Evolutionary conservation across 73 alveolate genomes (phyloP).

Genomic region (Paramecium tetraurelia): DNA sequence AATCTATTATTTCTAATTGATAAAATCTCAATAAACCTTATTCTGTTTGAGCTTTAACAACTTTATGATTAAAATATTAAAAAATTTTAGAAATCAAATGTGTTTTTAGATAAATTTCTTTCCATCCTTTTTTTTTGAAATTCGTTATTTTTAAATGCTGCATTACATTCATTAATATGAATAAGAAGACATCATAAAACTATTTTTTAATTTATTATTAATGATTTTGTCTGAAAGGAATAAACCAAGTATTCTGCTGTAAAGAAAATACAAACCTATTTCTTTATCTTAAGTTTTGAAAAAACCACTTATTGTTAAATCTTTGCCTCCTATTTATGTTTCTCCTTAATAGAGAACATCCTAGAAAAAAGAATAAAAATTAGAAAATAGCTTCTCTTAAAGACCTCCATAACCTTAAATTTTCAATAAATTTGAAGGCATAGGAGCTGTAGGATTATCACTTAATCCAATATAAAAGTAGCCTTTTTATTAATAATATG

Average conservation of each 20-base stretch:
- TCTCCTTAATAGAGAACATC: neutral
- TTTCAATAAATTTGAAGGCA: neutral
- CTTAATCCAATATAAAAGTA: neutral
- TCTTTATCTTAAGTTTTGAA: neutral
- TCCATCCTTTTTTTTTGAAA: neutral
- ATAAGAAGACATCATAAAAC: neutral
- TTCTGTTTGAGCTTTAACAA: too few relatives aligned
- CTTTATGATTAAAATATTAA: too few relatives aligned
- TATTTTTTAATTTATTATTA: neutral
- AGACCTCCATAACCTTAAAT: neutral
- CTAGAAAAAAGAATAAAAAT: neutral
- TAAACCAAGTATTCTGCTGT: neutral
- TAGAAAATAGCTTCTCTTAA: neutral
- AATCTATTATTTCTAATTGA: too few relatives aligned
- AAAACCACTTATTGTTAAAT: neutral
- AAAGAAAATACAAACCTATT: neutral
- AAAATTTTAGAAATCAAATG: too few relatives aligned
- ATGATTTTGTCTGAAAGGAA: constrained; percentile 1
- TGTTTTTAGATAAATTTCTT: too few relatives aligned
- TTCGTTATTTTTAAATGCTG: neutral
- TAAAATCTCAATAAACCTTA: too few relatives aligned
- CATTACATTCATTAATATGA: neutral
- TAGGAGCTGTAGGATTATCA: neutral
- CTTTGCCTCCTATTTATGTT: neutral
- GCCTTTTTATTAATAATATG: neutral